These are phyloP conservation scores for Extremus antarcticus DNA, from an alignment of 495 filamentous ascomycete genomes.

Conservation along the genomic window DNA sequence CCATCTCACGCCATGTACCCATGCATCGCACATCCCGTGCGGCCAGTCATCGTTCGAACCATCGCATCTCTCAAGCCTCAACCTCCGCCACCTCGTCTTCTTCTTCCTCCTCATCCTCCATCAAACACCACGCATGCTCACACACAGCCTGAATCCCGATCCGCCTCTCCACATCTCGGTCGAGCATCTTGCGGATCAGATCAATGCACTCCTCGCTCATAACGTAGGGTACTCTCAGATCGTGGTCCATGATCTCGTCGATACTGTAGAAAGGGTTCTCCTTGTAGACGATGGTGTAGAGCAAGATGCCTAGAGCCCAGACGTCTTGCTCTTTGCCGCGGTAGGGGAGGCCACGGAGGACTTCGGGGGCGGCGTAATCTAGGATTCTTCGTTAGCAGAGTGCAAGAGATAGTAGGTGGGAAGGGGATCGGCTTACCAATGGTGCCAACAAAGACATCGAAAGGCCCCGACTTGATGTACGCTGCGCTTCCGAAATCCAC, in stretches of 20 bases:
- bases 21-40: background rate
- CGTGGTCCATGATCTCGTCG: slow-evolving; percentile 97
- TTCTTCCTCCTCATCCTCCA: slow-evolving; percentile 11
- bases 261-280: slow-evolving; percentile 99
- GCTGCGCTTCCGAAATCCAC: slow-evolving; percentile 98
- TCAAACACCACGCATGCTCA: slow-evolving; percentile 65
- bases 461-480: slow-evolving; percentile 95
- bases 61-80: too few species aligned
- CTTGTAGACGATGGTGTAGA: slow-evolving; percentile 98
- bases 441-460: slow-evolving; percentile 97
- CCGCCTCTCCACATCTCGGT: slow-evolving; percentile 73
- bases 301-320: slow-evolving; percentile 93
- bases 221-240: slow-evolving; percentile 79
- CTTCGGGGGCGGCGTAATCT: slow-evolving; percentile 98
- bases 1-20: background rate
- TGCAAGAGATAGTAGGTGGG: background rate
- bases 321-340: slow-evolving; percentile 95
- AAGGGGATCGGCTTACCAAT: slow-evolving; percentile 67
- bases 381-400: too few species aligned
- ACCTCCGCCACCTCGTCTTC: background rate
- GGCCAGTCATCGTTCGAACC: too few species aligned
- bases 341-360: slow-evolving; percentile 87
- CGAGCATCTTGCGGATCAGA: slow-evolving; percentile 78
- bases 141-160: slow-evolving; percentile 74
- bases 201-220: slow-evolving; percentile 88